Evolutionary conservation across 176 grass and related monocot genomes (phyloP), one percentile per base, ranked within the genome.

Genomic region (Juncus effusus): DNA sequence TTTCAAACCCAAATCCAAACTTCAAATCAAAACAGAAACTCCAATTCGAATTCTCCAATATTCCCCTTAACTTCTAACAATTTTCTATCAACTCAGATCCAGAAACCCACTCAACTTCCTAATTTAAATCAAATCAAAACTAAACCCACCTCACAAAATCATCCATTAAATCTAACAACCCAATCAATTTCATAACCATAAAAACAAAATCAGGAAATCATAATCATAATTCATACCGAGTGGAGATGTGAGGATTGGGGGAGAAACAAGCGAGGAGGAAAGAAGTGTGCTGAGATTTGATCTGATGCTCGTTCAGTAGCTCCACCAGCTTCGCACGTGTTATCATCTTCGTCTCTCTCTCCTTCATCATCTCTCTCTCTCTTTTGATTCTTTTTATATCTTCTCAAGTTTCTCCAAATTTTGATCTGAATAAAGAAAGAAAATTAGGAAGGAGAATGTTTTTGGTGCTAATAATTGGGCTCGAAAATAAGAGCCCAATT

Each of bases 311-410:
- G 68, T 85, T 75, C 54, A 91, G 77, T 69, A 91, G 87, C 60
- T 96, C 93, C 54, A 82, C 93, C 58, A 96, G 84, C 88, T 96
- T 92, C 8, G 88, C 79, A 55, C 85, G 88, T 12, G 93, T 96
- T 67, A 91, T 96, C 93, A 92, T 91, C 88, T 40, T 63, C 45
- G 61, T 57, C 44, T 47, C 44, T 47, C 2, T 49, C 8, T 54
- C 14, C 37, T 40, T 63, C 45, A 61, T 57, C 44, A 42, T 76
- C 64, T 60, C 72, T 38, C 58, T 13, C 70, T 74, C 47, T 44
- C 61, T 74, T 56, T 74, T 56, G 3, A 36, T 61, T 49, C 51
- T 58, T 5, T 58, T 56, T 7, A 57, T 39, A 41, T 72, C 57
- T 52, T 57, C 57, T 35, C 40, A 6, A 3, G 3, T 37, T 60